Evolutionary conservation across 768 basidiomycete species (phyloP).

Genomic region (Chalciporus piperatus): DNA sequence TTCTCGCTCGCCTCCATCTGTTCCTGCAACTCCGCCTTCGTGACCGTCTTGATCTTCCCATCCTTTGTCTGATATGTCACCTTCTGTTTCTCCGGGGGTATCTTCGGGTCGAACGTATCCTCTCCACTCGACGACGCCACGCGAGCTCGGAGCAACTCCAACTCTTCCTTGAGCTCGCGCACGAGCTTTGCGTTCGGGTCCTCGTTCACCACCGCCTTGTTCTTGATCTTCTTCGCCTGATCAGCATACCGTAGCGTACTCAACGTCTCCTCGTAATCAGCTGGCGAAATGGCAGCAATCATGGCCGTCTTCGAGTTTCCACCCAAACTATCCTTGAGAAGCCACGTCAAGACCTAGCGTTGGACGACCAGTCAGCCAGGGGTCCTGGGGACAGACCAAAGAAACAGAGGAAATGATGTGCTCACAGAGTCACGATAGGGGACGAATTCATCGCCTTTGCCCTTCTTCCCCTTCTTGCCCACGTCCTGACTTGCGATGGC

Average conservation of each 20-base stretch:
- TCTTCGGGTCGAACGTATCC: conserved; percentile 78
- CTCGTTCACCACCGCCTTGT: conserved; percentile 98
- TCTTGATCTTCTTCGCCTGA: conserved; percentile 99
- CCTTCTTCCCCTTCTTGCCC: conserved; percentile 85
- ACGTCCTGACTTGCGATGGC: conserved; percentile 56
- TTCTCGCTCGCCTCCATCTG: conserved; percentile 96
- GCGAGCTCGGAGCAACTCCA: conserved; percentile 87
- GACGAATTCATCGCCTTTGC: conserved; percentile 87
- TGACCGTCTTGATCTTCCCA: conserved; percentile 91
- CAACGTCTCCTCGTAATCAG: conserved; percentile 96
- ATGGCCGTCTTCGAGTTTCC: conserved; percentile 98
- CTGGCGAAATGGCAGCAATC: conserved; percentile 99
- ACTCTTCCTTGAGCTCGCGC: conserved; percentile 97
- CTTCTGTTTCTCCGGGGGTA: conserved; percentile 93
- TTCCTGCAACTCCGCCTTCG: conserved; percentile 96
- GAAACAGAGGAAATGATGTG: conserved; percentile 6
- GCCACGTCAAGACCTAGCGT: conserved; percentile 88
- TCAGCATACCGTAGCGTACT: conserved; percentile 97
- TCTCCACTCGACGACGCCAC: conserved; percentile 69
- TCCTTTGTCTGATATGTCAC: conserved; percentile 93
- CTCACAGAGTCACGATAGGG: conserved; percentile 96
- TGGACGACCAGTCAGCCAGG: conserved; percentile 7
- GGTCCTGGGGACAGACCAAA: background rate
- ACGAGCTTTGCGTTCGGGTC: conserved; percentile 99
- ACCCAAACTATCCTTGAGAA: conserved; percentile 95